Base-by-base conservation (phyloP, 495 filamentous ascomycete species). In the Friedmanniomyces simplex region DNA sequence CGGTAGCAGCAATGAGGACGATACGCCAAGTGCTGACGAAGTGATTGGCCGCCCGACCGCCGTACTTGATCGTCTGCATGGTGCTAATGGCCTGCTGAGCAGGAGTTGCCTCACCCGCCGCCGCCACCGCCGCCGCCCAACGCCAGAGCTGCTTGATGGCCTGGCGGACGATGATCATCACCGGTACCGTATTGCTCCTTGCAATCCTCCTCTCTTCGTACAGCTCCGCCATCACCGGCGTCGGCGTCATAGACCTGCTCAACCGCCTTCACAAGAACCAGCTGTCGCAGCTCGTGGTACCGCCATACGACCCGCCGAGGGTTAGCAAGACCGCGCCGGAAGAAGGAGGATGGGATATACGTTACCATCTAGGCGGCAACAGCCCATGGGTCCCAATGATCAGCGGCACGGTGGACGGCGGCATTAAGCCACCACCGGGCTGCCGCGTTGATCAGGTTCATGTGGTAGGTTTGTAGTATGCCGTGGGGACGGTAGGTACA, bases 381-480 rank as follows among this genome's bases (percentile, higher is more conserved):
- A 77, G 80, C 1, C 80, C 80, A 11, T 82, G 79, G 80, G 69
- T 83, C 45, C 72, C 78, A 61, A 81, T 78, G 54, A 54, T 71
- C 16, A 71, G 74, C 51, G 72, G 68, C 24, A 65, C 71, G 0
- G 67, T 71, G 24, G 65, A 70, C 11, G 64, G 67, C 25, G 74
- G 69, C 1, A 72, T 80, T 52, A 70, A 67, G 11, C 63, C 70
- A 16, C 78, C 79, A 1, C 62, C 70, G 32, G 72, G 73, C 8
- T 83, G 80, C 54, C 60, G 58, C 21, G 68, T 82, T 16, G 74
- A 79, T 50, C 81, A 82, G 62, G 72, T 82, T 42, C 80, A 82
- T 71, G 76, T 82, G 78, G 79, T 82, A 69, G 51, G 66, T 61
- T 41, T 8, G 22, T 28, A 7, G 46, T 1, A 36, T 2, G 18